Conservation (phyloP, 768 basidiomycete genomes). For the Clavulina sp. region DNA sequence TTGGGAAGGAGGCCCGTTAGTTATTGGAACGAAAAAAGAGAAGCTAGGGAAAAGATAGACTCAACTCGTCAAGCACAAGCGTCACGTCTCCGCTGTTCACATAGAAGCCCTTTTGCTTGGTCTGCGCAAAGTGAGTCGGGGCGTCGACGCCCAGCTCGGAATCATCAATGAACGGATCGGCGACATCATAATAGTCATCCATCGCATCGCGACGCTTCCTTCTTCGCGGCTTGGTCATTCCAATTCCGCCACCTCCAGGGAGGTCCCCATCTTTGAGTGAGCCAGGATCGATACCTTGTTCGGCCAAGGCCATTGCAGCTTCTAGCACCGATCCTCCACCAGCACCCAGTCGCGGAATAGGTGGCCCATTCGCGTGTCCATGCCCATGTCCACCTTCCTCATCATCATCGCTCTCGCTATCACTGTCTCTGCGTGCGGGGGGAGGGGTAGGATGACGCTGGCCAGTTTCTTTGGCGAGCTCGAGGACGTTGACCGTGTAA, state of each 20-base stretch:
- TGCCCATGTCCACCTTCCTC: slow-evolving; percentile 13
- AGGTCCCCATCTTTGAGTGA: neutral
- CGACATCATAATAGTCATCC: slow-evolving; percentile 74
- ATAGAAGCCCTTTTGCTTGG: slow-evolving; percentile 85
- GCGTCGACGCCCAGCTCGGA: slow-evolving; percentile 83
- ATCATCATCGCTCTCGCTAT: slow-evolving; percentile 37
- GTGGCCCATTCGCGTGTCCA: slow-evolving; percentile 2
- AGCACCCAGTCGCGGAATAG: too few species aligned
- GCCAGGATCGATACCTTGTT: slow-evolving; percentile 16
- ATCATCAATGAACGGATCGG: slow-evolving; percentile 95
- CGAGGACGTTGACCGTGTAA: slow-evolving; percentile 53
- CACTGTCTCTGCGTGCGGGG: slow-evolving; percentile 27
- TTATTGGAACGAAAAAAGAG: slow-evolving; percentile 13
- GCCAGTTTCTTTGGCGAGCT: slow-evolving; percentile 42
- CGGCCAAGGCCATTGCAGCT: slow-evolving; percentile 4
- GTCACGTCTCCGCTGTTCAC: slow-evolving; percentile 81
- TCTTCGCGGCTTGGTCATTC: slow-evolving; percentile 16
- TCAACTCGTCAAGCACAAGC: slow-evolving; percentile 53
- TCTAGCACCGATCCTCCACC: too few species aligned
- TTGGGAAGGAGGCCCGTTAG: neutral
- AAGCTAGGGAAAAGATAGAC: neutral
- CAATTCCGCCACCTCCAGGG: neutral
- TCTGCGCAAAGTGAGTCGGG: slow-evolving; percentile 78
- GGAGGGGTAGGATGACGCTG: slow-evolving; percentile 44
- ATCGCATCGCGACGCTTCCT: slow-evolving; percentile 16